Evolutionary conservation across 2,329 filamentous ascomycete genomes (phyloP).

Genomic region (Cytospora piceicola): DNA sequence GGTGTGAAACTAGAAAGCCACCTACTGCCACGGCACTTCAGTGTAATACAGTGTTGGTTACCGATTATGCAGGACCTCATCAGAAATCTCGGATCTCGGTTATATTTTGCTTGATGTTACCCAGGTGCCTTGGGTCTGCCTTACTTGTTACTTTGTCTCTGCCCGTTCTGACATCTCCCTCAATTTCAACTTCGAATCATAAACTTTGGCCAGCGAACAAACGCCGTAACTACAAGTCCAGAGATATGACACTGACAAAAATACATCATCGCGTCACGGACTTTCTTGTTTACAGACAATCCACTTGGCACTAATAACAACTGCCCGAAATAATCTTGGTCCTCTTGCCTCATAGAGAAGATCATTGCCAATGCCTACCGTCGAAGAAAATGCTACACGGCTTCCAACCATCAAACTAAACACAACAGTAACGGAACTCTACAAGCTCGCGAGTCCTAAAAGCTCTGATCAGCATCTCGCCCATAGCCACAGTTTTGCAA

Average conservation of each 20-base stretch:
- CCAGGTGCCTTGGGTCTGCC: background rate
- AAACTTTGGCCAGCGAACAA: background rate
- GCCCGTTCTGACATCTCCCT: too few relatives aligned
- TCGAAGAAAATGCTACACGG: background rate
- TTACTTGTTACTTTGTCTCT: too few relatives aligned
- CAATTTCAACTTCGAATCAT: background rate
- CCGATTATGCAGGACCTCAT: background rate
- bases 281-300: background rate
- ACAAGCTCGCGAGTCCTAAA: constrained; percentile 35
- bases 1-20: background rate
- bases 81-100: background rate
- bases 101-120: background rate
- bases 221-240: background rate
- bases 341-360: background rate
- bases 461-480: constrained; percentile 36
- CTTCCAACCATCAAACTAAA: background rate
- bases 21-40: background rate
- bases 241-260: background rate
- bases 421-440: constrained; percentile 37
- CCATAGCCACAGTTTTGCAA: constrained; percentile 39
- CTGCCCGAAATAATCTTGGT: background rate
- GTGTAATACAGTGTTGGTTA: background rate
- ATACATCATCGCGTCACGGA: background rate
- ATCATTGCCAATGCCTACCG: background rate
- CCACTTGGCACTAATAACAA: background rate